Base-by-base conservation (phyloP, 108 stramenopile species). In the Pseudonitzschia pungens region DNA sequence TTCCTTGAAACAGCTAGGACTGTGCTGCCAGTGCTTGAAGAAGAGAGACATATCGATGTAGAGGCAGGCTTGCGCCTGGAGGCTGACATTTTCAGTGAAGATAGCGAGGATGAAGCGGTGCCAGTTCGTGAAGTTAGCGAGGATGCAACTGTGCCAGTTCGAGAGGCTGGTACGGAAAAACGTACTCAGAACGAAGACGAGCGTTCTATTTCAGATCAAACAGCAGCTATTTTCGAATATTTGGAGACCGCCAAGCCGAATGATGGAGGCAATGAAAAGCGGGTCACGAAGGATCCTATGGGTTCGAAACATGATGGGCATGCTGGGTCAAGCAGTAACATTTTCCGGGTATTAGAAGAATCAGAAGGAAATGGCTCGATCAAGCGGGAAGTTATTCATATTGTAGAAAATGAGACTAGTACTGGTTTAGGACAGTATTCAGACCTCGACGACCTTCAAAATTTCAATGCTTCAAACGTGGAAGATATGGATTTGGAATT, bases 401-500 rank as follows among this genome's bases (percentile, higher is more conserved):
- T 32, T 32, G n/a, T 1, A 16, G 11, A 32, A 33, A 33, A 65
- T 65, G 64, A 36, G 42, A 66, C 9, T 32, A 16, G 2, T 40
- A 66, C 26, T 41, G 27, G 31, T 66, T 11, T 24, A 26, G 53
- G 4, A 36, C 36, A 29, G 12, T 32, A 32, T 20, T 22, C 22
- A 45, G 40, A 67, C 0, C 0, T 43, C 29, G n/a, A 3, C 29
- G 41, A 70, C 67, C 45, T 22, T 55, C 22, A 29, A 48, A 28
- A 68, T 8, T 50, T 50, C 44, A 51, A 44, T 62, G 60, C 15
- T 20, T 0, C 41, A 40, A 40, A 70, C 33, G 51, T 57, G 12
- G 53, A 52, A 55, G 69, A 80, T 2, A 73, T 81, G 26, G 84
- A 85, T 60, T 29, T 81, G 50, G 62, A 62, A 7, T 82, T 86